Conservation (phyloP, 2,329 filamentous ascomycete species). For the Penicillium nordicum region DNA sequence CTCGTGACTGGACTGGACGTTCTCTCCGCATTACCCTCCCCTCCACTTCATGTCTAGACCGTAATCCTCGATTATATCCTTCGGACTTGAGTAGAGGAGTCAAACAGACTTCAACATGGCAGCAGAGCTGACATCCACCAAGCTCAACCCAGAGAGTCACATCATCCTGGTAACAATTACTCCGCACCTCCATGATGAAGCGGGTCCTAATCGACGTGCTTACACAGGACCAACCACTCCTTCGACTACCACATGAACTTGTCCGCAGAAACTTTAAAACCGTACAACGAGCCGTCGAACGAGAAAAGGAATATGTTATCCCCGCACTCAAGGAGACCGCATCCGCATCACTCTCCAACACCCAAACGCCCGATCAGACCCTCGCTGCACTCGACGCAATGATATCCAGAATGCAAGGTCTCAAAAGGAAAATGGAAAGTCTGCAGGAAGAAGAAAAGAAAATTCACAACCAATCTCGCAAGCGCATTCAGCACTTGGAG, state of each 20-base stretch:
- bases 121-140: conserved; percentile 45
- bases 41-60: conserved; percentile 1
- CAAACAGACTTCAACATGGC: conserved; percentile 30
- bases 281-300: conserved; percentile 51
- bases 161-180: conserved; percentile 43
- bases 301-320: conserved; percentile 47
- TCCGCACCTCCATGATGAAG: conserved; percentile 12
- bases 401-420: conserved; percentile 75
- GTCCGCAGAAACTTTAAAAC: conserved; percentile 91
- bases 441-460: conserved; percentile 75
- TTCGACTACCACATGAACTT: conserved; percentile 88
- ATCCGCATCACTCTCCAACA: conserved; percentile 63
- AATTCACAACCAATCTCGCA: conserved; percentile 70
- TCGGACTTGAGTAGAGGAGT: not conserved
- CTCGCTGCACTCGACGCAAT: conserved; percentile 79
- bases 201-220: conserved; percentile 4
- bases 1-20: conserved; percentile 11
- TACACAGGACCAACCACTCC: conserved; percentile 80
- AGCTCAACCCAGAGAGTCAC: conserved; percentile 50
- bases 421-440: conserved; percentile 80
- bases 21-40: conserved; percentile 5
- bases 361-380: conserved; percentile 65
- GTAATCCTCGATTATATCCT: not conserved
- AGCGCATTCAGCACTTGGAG: conserved; percentile 75
- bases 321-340: conserved; percentile 51